Conservation (phyloP, 768 basidiomycete species). For the Phaeolepiota aurea region DNA sequence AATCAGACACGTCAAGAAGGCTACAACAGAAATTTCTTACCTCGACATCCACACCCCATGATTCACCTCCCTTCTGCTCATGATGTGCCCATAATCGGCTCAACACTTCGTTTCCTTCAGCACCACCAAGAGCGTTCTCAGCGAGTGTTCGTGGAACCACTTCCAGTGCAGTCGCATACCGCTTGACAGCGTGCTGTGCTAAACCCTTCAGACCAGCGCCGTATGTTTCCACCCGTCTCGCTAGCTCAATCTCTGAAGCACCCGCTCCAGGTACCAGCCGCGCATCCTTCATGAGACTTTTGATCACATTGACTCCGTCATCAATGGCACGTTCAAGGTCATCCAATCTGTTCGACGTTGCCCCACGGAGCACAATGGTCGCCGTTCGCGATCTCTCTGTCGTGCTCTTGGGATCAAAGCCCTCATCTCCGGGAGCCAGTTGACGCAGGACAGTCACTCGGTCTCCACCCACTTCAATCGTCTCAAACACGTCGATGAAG, state of each 20-base stretch:
- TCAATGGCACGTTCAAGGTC: constrained; percentile 95
- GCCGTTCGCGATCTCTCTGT: constrained; percentile 81
- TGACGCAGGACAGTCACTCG: constrained; percentile 95
- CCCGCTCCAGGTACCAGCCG: constrained; percentile 92
- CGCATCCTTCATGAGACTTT: constrained; percentile 83
- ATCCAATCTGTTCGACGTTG: constrained; percentile 89
- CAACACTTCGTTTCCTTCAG: constrained; percentile 88
- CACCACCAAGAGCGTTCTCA: constrained; percentile 90
- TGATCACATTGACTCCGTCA: constrained; percentile 95
- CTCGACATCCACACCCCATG: constrained; percentile 87
- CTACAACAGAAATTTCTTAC: constrained; percentile 32
- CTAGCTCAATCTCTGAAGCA: constrained; percentile 90
- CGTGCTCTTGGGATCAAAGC: constrained; percentile 39
- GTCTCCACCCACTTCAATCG: constrained; percentile 93
- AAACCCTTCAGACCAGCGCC: constrained; percentile 87
- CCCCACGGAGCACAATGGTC: constrained; percentile 92
- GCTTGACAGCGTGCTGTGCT: constrained; percentile 87
- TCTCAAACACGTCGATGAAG: constrained; percentile 89
- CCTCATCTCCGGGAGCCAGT: constrained; percentile 55
- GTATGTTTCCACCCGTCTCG: constrained; percentile 73
- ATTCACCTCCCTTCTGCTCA: constrained; percentile 61
- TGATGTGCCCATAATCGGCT: constrained; percentile 88
- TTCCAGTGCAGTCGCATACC: constrained; percentile 84
- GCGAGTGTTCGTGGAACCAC: constrained; percentile 89
- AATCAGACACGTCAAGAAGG: not conserved